Percentiles rank a stretch among this genome's conserved stretches.
phyloP scores from a whole-genome alignment of 352 stramenopile species.

The Phytophthora aleatoria region DNA sequence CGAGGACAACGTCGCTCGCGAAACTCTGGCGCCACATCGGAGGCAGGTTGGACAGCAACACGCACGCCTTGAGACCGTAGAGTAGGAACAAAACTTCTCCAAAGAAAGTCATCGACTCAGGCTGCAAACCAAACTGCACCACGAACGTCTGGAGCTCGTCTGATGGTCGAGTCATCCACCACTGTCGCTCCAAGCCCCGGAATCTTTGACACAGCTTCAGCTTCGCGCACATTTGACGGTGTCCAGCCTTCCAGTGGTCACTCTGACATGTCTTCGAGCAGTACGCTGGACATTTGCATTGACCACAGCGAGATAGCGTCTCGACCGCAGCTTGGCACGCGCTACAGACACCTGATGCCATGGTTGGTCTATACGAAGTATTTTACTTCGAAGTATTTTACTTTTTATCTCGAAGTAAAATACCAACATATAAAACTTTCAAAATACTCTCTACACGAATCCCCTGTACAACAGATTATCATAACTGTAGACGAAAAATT shows the following conservation, averaged over 20 bases:
- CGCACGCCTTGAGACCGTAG: conserved; percentile 58
- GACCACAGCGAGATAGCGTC: conserved; percentile 46
- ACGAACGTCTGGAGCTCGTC: conserved; percentile 34
- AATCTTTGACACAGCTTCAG: conserved; percentile 33
- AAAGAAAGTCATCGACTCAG: conserved; percentile 67
- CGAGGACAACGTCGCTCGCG: conserved; percentile 38
- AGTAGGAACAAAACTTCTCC: conserved; percentile 78
- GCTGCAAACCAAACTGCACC: conserved; percentile 37
- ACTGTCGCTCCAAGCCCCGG: conserved; percentile 38
- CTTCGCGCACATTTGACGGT: conserved; percentile 41
- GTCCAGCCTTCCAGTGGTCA: conserved; percentile 47
- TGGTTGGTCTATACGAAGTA: conserved; percentile 9
- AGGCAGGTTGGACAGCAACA: conserved; percentile 75
- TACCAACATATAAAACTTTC: background rate
- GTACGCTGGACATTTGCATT: conserved; percentile 62
- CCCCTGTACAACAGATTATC: conserved; percentile 3
- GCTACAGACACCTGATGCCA: conserved; percentile 5
- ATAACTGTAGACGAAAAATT: background rate
- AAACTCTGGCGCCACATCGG: conserved; percentile 49
- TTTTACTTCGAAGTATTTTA: too few species aligned
- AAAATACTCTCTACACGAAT: conserved; percentile 14
- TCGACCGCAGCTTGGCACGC: conserved; percentile 21
- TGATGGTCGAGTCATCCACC: conserved; percentile 35
- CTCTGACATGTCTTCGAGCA: conserved; percentile 67
- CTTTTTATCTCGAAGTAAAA: too few species aligned